These are phyloP conservation scores for Phytophthora sansomeana DNA, from an alignment of 352 stramenopile species.

Conservation along the genomic window DNA sequence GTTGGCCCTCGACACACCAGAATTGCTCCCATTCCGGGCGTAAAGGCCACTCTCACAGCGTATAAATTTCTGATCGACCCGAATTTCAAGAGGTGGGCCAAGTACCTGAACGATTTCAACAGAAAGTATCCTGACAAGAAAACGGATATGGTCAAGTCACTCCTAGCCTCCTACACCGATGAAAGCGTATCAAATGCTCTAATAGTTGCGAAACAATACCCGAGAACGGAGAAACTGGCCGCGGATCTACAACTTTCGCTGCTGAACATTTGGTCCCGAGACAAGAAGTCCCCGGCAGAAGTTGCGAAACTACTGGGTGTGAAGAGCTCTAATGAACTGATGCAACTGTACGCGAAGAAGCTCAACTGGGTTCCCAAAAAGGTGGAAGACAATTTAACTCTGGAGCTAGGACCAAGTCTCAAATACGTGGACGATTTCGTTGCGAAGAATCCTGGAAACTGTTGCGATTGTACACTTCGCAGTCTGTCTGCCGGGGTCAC, in stretches of 20 bases:
- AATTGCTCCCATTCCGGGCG: no score
- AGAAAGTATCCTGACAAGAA: not conserved
- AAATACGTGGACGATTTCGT: no score
- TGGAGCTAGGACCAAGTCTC: no score
- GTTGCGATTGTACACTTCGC: no score
- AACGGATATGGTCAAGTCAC: not conserved
- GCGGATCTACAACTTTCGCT: not conserved
- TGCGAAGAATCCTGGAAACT: no score
- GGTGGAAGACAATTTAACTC: no score
- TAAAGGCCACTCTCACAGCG: not conserved
- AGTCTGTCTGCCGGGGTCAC: no score
- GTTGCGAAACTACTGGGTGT: no score
- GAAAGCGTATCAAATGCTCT: not conserved
- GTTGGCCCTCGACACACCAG: no score
- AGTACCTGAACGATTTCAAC: constrained; percentile 1
- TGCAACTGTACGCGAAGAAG: no score
- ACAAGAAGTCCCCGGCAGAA: not conserved
- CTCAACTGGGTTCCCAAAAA: no score
- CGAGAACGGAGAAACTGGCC: constrained; percentile 6
- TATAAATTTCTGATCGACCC: not conserved
- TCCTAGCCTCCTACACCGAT: not conserved
- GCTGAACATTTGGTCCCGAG: constrained; percentile 7
- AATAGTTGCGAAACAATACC: constrained; percentile 4
- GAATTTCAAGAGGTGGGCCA: not conserved
- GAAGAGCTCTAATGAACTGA: no score